Conservation (phyloP, 1,139 yeast species). For the Petasospora rhodanensis region DNA sequence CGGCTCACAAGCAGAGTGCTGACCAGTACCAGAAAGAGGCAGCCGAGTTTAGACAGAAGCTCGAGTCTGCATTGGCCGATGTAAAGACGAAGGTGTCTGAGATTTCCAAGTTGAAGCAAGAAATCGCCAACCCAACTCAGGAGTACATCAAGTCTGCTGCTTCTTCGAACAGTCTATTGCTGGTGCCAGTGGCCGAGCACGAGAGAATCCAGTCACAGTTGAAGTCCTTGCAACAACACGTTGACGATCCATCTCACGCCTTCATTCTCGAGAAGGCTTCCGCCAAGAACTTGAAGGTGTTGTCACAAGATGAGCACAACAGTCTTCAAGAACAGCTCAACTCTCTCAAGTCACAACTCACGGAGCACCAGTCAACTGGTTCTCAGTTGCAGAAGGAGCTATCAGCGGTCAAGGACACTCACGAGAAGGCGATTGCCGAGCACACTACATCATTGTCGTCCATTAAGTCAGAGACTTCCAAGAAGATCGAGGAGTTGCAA, state of each 20-base stretch:
- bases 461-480: constrained; percentile 1
- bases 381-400: constrained; percentile 1
- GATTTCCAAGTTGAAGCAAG: constrained; percentile 9
- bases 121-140: constrained; percentile 22
- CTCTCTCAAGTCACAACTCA: not conserved
- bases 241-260: constrained; percentile 20
- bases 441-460: not conserved
- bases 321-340: constrained; percentile 4
- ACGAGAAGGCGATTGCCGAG: constrained; percentile 3
- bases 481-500: constrained; percentile 2
- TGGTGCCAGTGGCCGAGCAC: constrained; percentile 21
- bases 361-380: constrained; percentile 1
- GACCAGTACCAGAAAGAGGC: constrained; percentile 7
- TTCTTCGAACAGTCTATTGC: constrained; percentile 22
- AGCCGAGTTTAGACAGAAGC: constrained; percentile 9
- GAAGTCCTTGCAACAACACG: constrained; percentile 4
- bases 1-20: too few relatives aligned
- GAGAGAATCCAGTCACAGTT: constrained; percentile 4
- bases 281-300: constrained; percentile 7
- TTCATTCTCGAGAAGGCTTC: constrained; percentile 29
- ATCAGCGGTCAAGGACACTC: not conserved
- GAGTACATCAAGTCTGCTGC: constrained; percentile 29
- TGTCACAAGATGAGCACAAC: constrained; percentile 7
- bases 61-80: constrained; percentile 4
- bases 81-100: constrained; percentile 1